Percentiles rank a stretch among this genome's conserved stretches.
These are phyloP conservation scores for Candida sithepensis DNA, from an alignment of 805 yeast genomes.

Conservation along the genomic window DNA sequence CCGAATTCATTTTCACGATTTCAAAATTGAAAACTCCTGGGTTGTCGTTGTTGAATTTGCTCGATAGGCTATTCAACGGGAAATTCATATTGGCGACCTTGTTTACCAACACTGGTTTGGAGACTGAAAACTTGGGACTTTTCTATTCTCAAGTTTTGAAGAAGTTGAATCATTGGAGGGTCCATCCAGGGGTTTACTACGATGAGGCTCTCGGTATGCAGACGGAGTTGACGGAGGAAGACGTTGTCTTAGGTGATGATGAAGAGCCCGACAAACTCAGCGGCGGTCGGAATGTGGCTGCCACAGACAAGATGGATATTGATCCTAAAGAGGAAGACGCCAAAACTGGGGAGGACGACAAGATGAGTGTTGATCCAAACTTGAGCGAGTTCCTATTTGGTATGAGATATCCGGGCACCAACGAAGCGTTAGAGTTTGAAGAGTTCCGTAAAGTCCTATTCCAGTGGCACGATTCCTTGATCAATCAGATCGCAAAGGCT, in stretches of 20 bases:
- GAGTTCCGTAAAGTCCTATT: conserved; percentile 40
- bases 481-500: conserved; percentile 40
- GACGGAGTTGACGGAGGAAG: neutral
- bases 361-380: neutral
- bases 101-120: conserved; percentile 67
- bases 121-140: conserved; percentile 79
- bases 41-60: conserved; percentile 36
- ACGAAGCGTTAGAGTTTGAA: conserved; percentile 26
- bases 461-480: conserved; percentile 52
- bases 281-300: neutral
- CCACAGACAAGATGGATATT: conserved; percentile 4
- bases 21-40: conserved; percentile 37
- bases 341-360: neutral
- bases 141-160: conserved; percentile 61
- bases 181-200: conserved; percentile 29
- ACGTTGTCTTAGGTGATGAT: neutral
- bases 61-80: conserved; percentile 45
- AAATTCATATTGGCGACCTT: conserved; percentile 48
- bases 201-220: conserved; percentile 23
- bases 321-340: conserved; percentile 1
- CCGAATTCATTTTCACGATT: conserved; percentile 54
- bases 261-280: no score
- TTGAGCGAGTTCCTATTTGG: conserved; percentile 8
- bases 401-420: conserved; percentile 18
- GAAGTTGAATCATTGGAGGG: conserved; percentile 36